phyloP scores from a whole-genome alignment of 805 yeast genomes.

The Starmerella potacharoeniae region DNA sequence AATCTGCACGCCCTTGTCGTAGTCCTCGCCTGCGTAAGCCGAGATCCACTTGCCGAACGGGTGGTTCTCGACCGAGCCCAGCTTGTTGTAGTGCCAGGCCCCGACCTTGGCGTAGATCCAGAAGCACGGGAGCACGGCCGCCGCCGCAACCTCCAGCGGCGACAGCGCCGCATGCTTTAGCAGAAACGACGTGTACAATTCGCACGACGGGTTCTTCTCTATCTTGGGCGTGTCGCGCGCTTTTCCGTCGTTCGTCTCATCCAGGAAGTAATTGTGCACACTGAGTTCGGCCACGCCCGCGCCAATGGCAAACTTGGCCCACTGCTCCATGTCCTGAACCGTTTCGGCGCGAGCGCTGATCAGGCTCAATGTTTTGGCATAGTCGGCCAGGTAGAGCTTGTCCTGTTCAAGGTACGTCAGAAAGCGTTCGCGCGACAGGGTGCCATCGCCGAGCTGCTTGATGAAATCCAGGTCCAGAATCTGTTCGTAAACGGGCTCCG shows the following conservation, averaged over 20 bases:
- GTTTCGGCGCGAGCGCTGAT: conserved; percentile 13
- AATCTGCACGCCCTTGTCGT: conserved; percentile 35
- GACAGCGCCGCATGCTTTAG: conserved; percentile 14
- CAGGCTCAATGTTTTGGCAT: conserved; percentile 15
- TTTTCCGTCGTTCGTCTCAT: background rate
- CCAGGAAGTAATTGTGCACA: conserved; percentile 16
- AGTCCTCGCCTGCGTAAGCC: conserved; percentile 52
- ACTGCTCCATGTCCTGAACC: conserved; percentile 5
- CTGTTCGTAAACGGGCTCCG: conserved; percentile 10
- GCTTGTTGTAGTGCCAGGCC: conserved; percentile 47
- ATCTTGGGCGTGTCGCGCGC: background rate
- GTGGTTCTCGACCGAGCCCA: conserved; percentile 36
- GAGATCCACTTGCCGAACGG: conserved; percentile 42
- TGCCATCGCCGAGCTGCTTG: conserved; percentile 15
- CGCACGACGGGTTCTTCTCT: conserved; percentile 15
- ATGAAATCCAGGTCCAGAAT: conserved; percentile 17
- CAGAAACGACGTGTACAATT: conserved; percentile 18
- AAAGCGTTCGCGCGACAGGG: conserved; percentile 13
- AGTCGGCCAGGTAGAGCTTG: conserved; percentile 19
- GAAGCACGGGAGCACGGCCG: conserved; percentile 22
- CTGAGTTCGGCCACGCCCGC: conserved; percentile 17
- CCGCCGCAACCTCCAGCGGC: conserved; percentile 19
- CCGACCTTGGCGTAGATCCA: conserved; percentile 28
- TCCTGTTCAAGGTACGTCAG: conserved; percentile 18
- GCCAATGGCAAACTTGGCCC: conserved; percentile 7